These are phyloP conservation scores for Paraleonurus japonicus DNA, from an alignment of 257 asterid species.

Conservation along the genomic window DNA sequence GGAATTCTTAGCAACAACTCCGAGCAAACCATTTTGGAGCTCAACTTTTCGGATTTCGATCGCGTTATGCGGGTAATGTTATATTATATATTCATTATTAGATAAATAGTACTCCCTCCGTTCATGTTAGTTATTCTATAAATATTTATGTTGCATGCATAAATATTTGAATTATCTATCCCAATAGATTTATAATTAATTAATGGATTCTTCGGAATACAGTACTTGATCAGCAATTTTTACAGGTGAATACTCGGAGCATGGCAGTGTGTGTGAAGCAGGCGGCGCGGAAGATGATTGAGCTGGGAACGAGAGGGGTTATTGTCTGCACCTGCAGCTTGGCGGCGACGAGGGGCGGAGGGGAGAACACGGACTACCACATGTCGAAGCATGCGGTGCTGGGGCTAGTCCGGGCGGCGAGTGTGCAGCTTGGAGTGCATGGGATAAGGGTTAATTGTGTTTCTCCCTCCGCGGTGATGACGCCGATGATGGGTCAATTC, in stretches of 20 bases:
- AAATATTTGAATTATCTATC: too few relatives aligned
- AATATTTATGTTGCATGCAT: too few relatives aligned
- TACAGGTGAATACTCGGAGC: constrained; percentile 31
- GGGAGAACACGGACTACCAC: constrained; percentile 24
- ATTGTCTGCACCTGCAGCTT: constrained; percentile 42
- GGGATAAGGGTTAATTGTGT: constrained; percentile 42
- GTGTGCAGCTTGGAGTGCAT: constrained; percentile 31
- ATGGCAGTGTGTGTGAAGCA: constrained; percentile 34
- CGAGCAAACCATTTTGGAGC: constrained; percentile 34
- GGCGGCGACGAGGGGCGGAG: constrained; percentile 14
- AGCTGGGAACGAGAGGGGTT: constrained; percentile 19
- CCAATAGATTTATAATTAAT: too few relatives aligned
- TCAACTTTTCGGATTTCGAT: constrained; percentile 31
- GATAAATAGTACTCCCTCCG: too few relatives aligned
- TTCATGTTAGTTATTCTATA: too few relatives aligned
- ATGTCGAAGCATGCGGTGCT: constrained; percentile 36
- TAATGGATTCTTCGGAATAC: too few relatives aligned
- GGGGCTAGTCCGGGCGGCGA: constrained; percentile 45
- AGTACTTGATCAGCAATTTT: too few relatives aligned
- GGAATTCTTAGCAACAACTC: constrained; percentile 14
- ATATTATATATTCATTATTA: too few relatives aligned
- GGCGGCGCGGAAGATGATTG: constrained; percentile 34
- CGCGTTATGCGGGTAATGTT: constrained; percentile 12
- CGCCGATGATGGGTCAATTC: too few relatives aligned
- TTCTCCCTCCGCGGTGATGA: too few relatives aligned